These are phyloP conservation scores for Hanseniaspora jakobsenii DNA, from an alignment of 805 yeast species.

Conservation along the genomic window DNA sequence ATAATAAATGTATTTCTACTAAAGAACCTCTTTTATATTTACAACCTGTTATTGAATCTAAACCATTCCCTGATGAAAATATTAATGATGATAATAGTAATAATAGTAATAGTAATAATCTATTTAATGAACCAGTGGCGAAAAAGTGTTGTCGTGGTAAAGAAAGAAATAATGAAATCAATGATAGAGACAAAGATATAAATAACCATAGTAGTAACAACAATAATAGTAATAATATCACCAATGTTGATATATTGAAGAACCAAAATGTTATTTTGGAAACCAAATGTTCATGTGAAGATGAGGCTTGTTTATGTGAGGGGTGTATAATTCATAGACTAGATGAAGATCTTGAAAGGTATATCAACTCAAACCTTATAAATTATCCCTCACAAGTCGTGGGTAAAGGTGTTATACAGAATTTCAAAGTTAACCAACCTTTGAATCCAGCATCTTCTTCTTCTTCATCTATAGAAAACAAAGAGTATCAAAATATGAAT, in stretches of 20 bases:
- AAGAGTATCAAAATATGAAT: too few species aligned
- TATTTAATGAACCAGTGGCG: too few species aligned
- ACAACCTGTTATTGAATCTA: too few species aligned
- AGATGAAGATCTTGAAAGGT: constrained; percentile 26
- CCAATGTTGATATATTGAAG: constrained; percentile 24
- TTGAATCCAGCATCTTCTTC: too few species aligned
- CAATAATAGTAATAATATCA: constrained; percentile 8
- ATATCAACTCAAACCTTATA: constrained; percentile 21
- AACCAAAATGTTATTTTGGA: constrained; percentile 27
- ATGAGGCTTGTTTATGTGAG: constrained; percentile 23
- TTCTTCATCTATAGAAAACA: too few species aligned
- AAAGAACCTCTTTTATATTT: too few species aligned
- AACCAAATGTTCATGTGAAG: constrained; percentile 27
- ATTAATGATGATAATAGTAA: too few species aligned
- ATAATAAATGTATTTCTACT: background rate
- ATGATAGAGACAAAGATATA: constrained; percentile 22
- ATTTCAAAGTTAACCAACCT: too few species aligned
- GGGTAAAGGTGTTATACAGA: background rate
- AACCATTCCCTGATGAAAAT: too few species aligned
- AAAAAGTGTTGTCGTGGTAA: constrained; percentile 23
- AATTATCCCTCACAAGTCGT: background rate
- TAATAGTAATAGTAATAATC: too few species aligned
- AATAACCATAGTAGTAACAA: background rate
- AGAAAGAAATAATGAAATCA: constrained; percentile 24
- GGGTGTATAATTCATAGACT: constrained; percentile 29